These are phyloP conservation scores for Pseudoperonospora humuli DNA, from an alignment of 352 stramenopile species.

Conservation along the genomic window DNA sequence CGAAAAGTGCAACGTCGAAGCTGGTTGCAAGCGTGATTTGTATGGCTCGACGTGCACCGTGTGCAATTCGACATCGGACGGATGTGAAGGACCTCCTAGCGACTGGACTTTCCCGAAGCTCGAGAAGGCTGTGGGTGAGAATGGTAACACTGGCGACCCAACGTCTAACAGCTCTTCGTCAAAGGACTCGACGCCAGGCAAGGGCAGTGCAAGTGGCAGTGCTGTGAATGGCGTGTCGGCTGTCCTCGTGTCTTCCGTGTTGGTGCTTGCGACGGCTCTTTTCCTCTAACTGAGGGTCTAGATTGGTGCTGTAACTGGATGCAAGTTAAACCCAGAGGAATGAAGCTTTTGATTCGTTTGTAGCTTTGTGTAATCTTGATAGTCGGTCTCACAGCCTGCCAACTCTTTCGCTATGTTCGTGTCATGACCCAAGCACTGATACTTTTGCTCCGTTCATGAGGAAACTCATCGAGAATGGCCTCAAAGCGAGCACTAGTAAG, in stretches of 20 bases:
- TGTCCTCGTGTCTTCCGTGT: conserved; percentile 20
- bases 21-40: conserved; percentile 51
- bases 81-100: conserved; percentile 32
- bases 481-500: too few species aligned
- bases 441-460: too few species aligned
- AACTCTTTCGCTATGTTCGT: too few species aligned
- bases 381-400: too few species aligned
- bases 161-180: conserved; percentile 25
- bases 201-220: conserved; percentile 8
- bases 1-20: conserved; percentile 40
- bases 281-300: conserved; percentile 21
- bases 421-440: too few species aligned
- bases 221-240: conserved; percentile 19
- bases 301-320: conserved; percentile 3
- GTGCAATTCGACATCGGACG: conserved; percentile 38
- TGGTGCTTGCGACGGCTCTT: conserved; percentile 22
- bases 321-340: conserved; percentile 5
- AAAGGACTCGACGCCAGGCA: conserved; percentile 16
- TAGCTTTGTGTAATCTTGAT: conserved; percentile 2
- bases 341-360: conserved; percentile 20
- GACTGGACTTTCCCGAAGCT: conserved; percentile 44
- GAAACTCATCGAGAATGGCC: too few species aligned
- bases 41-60: conserved; percentile 57
- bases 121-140: conserved; percentile 39
- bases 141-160: conserved; percentile 37